Conservation (phyloP, 495 filamentous ascomycete genomes). For the Penicillium robsamsonii region DNA sequence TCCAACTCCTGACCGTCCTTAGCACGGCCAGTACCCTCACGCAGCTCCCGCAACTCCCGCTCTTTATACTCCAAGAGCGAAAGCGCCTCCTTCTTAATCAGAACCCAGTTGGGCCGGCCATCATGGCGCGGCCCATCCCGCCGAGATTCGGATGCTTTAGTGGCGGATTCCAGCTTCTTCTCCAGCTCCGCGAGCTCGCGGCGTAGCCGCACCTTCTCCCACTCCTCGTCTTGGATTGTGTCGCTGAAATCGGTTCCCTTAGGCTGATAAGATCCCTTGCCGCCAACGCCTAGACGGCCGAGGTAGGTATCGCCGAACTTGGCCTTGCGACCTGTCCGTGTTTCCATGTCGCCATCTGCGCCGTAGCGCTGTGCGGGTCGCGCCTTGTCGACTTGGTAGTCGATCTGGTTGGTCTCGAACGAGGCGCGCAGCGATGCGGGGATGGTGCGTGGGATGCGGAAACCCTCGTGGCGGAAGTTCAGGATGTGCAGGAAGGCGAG, state of each 20-base stretch:
- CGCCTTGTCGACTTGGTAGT: constrained; percentile 84
- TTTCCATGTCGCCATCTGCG: constrained; percentile 66
- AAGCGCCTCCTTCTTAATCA: constrained; percentile 92
- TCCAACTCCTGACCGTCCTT: constrained; percentile 45
- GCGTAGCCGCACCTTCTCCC: constrained; percentile 95
- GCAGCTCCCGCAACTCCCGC: constrained; percentile 48
- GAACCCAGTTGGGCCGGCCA: constrained; percentile 54
- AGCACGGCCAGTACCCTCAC: constrained; percentile 44
- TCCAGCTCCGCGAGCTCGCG: constrained; percentile 88
- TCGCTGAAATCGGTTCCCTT: constrained; percentile 83
- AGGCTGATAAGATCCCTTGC: constrained; percentile 65
- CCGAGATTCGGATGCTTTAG: constrained; percentile 59
- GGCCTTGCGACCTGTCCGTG: constrained; percentile 79
- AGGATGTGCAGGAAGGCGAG: constrained; percentile 96
- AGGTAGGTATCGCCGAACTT: constrained; percentile 98
- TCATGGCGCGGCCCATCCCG: constrained; percentile 57
- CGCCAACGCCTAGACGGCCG: constrained; percentile 79
- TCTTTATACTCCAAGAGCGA: constrained; percentile 66
- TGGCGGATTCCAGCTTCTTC: constrained; percentile 73
- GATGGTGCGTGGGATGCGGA: constrained; percentile 88
- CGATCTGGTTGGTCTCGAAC: constrained; percentile 92
- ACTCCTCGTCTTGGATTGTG: constrained; percentile 76
- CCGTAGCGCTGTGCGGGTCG: constrained; percentile 65
- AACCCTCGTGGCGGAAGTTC: constrained; percentile 91
- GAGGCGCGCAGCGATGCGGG: constrained; percentile 84